Conservation (phyloP, 108 stramenopile genomes). For the Nannochloropsis salina region DNA sequence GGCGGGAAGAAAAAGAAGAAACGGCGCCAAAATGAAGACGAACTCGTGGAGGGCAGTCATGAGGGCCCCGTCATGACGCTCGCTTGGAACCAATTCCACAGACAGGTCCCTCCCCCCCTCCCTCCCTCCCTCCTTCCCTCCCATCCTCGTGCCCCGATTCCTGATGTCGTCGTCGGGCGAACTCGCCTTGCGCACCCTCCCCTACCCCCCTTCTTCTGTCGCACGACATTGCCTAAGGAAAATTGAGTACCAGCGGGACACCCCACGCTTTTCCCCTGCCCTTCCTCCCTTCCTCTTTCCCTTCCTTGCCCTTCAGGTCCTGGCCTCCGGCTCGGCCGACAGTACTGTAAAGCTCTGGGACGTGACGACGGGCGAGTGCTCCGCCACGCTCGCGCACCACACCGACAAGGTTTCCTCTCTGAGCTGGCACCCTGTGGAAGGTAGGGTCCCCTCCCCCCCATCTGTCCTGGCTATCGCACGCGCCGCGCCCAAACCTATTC, state of each 20-base stretch:
- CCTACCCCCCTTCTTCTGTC: too few relatives aligned
- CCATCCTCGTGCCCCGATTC: neutral
- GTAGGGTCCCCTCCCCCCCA: neutral
- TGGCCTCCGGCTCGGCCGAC: constrained; percentile 90
- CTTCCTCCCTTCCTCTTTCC: neutral
- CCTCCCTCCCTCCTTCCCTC: constrained; percentile 32
- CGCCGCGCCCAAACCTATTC: neutral
- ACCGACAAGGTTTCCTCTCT: constrained; percentile 89
- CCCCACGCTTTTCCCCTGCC: neutral
- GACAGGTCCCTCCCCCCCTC: constrained; percentile 60
- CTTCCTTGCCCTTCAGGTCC: neutral
- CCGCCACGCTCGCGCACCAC: constrained; percentile 73
- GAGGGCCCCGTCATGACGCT: constrained; percentile 94
- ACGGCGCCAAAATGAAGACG: constrained; percentile 9
- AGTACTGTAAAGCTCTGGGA: constrained; percentile 91
- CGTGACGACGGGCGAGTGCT: constrained; percentile 62
- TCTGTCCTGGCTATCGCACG: neutral
- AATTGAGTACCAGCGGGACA: too few relatives aligned
- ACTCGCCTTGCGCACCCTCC: too few relatives aligned
- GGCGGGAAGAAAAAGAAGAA: neutral
- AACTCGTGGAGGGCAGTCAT: constrained; percentile 73
- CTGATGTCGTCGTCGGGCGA: too few relatives aligned
- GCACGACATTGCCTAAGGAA: too few relatives aligned
- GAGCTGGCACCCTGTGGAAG: constrained; percentile 47
- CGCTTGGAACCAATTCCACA: constrained; percentile 87